Evolutionary conservation across 371 early-diverging fungal genomes (phyloP).

Genomic region (Rhizopus delemar): DNA sequence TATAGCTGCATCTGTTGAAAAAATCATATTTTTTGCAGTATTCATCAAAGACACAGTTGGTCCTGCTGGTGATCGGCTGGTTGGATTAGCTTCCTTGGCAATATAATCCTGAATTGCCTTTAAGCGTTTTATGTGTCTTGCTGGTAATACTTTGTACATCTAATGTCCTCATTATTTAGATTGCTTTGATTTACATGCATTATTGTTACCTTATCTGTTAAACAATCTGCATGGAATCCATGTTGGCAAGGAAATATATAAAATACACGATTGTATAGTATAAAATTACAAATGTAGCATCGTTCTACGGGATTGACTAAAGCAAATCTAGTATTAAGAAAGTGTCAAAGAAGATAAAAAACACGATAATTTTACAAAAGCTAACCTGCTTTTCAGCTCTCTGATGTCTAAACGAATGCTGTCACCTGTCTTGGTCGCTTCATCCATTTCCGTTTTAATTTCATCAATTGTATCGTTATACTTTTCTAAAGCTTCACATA

Average conservation of each 20-base stretch:
- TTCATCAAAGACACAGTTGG: constrained; percentile 41
- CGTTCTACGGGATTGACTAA: constrained; percentile 76
- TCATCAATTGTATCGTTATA: constrained; percentile 82
- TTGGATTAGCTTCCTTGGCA: constrained; percentile 39
- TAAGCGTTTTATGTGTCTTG: constrained; percentile 43
- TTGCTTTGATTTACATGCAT: background rate
- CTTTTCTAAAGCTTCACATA: constrained; percentile 81
- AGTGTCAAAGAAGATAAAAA: background rate
- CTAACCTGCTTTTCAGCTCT: constrained; percentile 69
- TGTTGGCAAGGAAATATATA: constrained; percentile 96
- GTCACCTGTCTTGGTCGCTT: constrained; percentile 84
- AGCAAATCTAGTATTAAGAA: constrained; percentile 66
- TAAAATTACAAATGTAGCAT: constrained; percentile 77
- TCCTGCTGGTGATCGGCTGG: constrained; percentile 10
- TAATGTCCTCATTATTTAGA: background rate
- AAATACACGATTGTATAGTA: constrained; percentile 83
- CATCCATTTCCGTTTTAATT: constrained; percentile 88
- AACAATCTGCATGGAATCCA: constrained; percentile 87
- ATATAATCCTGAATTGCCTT: constrained; percentile 61
- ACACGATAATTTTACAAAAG: background rate
- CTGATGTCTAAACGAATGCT: constrained; percentile 79
- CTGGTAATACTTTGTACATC: constrained; percentile 37
- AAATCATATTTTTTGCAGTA: constrained; percentile 42
- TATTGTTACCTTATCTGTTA: constrained; percentile 63
- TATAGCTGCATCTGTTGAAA: constrained; percentile 28